phyloP scores from a whole-genome alignment of 2,329 filamentous ascomycete species.

The Zasmidium angulare region DNA sequence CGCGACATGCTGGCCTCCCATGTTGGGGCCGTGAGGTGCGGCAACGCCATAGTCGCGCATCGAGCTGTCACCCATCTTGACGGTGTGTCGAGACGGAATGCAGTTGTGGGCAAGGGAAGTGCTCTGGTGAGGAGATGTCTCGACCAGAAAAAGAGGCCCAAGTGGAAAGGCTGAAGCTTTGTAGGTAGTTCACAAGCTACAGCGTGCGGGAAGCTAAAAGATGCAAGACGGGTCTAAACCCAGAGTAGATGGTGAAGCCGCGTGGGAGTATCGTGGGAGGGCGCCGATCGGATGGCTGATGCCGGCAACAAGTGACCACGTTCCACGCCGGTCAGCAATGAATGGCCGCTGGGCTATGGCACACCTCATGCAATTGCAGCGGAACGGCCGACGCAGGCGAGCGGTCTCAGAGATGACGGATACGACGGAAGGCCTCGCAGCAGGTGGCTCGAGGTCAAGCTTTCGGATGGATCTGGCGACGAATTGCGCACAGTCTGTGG shows the following conservation, averaged over 20 bases:
- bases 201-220: neutral
- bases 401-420: neutral
- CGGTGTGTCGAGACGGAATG: neutral
- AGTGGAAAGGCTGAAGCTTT: neutral
- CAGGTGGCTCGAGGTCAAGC: neutral
- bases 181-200: neutral
- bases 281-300: neutral
- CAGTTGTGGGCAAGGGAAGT: neutral
- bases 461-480: neutral
- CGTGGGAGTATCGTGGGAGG: neutral
- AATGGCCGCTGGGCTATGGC: neutral
- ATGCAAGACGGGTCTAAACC: neutral
- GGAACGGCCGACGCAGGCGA: neutral
- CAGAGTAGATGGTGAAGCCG: neutral
- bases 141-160: neutral
- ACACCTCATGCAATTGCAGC: neutral
- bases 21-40: conserved; percentile 51
- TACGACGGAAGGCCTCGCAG: neutral
- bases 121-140: no score
- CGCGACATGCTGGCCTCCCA: conserved; percentile 44
- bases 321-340: neutral
- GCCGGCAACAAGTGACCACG: neutral
- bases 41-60: conserved; percentile 50
- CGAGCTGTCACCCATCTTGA: conserved; percentile 34
- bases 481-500: neutral